phyloP scores from a whole-genome alignment of 768 basidiomycete species.

The Russula earlei region DNA sequence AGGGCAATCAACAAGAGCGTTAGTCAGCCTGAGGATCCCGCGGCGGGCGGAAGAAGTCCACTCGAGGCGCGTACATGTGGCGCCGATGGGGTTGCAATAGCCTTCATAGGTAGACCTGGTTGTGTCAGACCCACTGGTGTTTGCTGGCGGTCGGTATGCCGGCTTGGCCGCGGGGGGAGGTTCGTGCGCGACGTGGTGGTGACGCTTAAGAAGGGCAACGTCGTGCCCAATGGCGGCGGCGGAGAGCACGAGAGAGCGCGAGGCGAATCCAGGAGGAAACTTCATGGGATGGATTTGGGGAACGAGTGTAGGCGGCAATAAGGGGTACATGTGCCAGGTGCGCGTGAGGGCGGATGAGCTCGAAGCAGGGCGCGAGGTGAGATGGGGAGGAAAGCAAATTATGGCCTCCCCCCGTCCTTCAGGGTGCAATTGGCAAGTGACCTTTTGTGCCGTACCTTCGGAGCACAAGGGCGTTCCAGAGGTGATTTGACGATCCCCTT shows the following conservation, averaged over 20 bases:
- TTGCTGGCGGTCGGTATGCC: background rate
- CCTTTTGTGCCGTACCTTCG: too few relatives aligned
- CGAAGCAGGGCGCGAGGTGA: too few relatives aligned
- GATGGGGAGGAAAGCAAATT: too few relatives aligned
- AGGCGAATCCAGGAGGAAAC: background rate
- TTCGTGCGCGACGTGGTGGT: background rate
- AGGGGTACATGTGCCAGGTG: too few relatives aligned
- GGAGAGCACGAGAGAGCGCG: slow-evolving; percentile 3
- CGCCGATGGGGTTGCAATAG: slow-evolving; percentile 2
- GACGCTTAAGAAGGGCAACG: background rate
- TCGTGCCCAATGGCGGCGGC: background rate
- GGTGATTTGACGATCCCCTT: too few relatives aligned
- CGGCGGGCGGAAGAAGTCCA: background rate
- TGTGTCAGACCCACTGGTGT: background rate
- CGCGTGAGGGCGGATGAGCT: too few relatives aligned
- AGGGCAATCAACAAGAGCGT: background rate
- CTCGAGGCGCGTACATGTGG: background rate
- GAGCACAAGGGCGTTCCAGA: too few relatives aligned
- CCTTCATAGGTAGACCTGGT: background rate
- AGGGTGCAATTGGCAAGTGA: too few relatives aligned
- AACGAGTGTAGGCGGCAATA: background rate
- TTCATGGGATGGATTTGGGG: slow-evolving; percentile 8
- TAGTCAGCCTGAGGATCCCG: background rate
- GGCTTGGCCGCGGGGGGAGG: background rate
- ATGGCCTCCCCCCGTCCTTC: too few relatives aligned